phyloP scores from a whole-genome alignment of 371 early-diverging fungal genomes.

The Rhizopus stolonifer region DNA sequence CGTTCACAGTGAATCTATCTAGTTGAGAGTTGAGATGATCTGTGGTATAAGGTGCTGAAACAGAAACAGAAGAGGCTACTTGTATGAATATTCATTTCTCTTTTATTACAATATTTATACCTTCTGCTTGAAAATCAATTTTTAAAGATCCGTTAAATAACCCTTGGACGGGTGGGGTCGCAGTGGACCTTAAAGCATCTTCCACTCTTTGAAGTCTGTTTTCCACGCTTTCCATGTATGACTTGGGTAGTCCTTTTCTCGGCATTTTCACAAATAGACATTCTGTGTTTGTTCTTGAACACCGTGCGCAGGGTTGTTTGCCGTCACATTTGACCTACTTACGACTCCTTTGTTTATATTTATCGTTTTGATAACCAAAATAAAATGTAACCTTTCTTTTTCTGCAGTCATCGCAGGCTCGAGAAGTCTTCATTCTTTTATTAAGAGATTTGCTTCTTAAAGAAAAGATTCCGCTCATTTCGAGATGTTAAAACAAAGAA shows the following conservation, averaged over 20 bases:
- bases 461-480: slow-evolving; percentile 20
- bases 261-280: slow-evolving; percentile 49
- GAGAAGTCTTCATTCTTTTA: slow-evolving; percentile 43
- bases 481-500: slow-evolving; percentile 3
- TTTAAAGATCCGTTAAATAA: slow-evolving; percentile 27
- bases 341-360: slow-evolving; percentile 5
- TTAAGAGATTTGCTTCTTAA: slow-evolving; percentile 20
- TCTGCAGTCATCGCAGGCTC: slow-evolving; percentile 53
- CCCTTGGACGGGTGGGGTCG: slow-evolving; percentile 21
- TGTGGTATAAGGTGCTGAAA: slow-evolving; percentile 29
- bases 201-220: slow-evolving; percentile 44
- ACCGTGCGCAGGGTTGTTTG: slow-evolving; percentile 47
- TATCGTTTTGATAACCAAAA: neutral
- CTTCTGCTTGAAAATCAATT: neutral
- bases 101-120: neutral
- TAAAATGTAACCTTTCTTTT: slow-evolving; percentile 47
- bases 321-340: slow-evolving; percentile 54
- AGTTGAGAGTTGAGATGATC: slow-evolving; percentile 5
- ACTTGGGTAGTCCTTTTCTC: slow-evolving; percentile 48
- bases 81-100: no score
- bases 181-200: slow-evolving; percentile 38
- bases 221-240: slow-evolving; percentile 50
- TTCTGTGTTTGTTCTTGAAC: slow-evolving; percentile 34
- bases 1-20: slow-evolving; percentile 38
- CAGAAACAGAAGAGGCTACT: slow-evolving; percentile 6